Percentiles rank a stretch among this genome's conserved stretches.
Evolutionary conservation across 257 asterid species (phyloP).

Genomic region (Orobanche coerulescens): DNA sequence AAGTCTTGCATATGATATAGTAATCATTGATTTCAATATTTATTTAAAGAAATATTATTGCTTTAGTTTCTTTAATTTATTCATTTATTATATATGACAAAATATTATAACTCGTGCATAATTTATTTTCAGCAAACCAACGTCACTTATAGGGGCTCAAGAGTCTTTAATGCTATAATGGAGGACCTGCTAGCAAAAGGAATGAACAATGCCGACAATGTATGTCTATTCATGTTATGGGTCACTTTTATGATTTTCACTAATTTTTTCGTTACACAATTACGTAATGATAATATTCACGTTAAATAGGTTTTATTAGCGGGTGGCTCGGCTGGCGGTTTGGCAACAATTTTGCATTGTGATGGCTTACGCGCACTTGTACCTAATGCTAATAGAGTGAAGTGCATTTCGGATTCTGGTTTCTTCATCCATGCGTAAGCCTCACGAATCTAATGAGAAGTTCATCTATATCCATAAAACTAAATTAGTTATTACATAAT

Average conservation of each 20-base stretch:
- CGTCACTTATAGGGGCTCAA: conserved; percentile 23
- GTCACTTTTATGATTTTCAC: too few species aligned
- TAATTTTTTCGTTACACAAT: too few species aligned
- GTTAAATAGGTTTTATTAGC: conserved; percentile 24
- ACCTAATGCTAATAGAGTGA: conserved; percentile 19
- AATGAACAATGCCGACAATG: conserved; percentile 25
- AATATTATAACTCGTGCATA: neutral
- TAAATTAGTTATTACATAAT: too few species aligned
- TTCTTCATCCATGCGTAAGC: conserved; percentile 13
- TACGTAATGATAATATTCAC: neutral
- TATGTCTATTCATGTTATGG: too few species aligned
- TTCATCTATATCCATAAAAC: too few species aligned
- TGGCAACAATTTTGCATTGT: conserved; percentile 29
- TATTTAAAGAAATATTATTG: neutral
- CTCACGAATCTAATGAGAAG: neutral
- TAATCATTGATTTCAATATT: neutral
- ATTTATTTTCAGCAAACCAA: conserved; percentile 9
- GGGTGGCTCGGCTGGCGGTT: conserved; percentile 35
- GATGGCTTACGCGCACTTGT: conserved; percentile 26
- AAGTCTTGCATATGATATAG: neutral
- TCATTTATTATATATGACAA: neutral
- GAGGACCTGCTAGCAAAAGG: conserved; percentile 28
- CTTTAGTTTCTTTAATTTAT: too few species aligned
- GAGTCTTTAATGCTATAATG: conserved; percentile 24
- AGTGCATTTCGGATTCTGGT: conserved; percentile 21